Conservation (phyloP, 164 flowering plant genomes). For the Liriodendron chinense region DNA sequence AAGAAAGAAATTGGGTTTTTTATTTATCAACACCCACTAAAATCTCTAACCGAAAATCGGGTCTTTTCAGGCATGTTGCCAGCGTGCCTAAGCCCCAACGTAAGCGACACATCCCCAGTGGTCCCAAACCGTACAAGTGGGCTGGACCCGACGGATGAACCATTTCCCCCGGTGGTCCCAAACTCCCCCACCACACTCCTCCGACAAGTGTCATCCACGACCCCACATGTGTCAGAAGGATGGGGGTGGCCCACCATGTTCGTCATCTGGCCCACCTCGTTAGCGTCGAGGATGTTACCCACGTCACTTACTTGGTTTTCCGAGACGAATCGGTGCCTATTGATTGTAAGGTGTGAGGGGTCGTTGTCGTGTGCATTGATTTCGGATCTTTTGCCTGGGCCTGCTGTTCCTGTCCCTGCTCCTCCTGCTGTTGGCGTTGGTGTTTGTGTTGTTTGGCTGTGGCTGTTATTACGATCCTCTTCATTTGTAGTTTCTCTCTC, state of each 20-base stretch:
- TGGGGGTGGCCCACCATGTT: constrained; percentile 5
- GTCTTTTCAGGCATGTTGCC: constrained; percentile 67
- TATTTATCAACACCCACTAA: constrained; percentile 20
- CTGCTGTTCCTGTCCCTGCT: constrained; percentile 13
- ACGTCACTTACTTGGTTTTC: constrained; percentile 21
- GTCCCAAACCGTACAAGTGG: constrained; percentile 4
- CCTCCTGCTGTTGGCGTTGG: constrained; percentile 17
- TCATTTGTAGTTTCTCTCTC: not conserved
- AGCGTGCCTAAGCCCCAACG: constrained; percentile 76
- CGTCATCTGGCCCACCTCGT: not conserved
- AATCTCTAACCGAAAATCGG: constrained; percentile 38
- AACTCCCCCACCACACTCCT: not conserved
- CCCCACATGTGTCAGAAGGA: constrained; percentile 1
- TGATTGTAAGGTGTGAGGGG: constrained; percentile 35
- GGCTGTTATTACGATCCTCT: constrained; percentile 4
- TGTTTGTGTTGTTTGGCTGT: constrained; percentile 22
- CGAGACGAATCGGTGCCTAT: constrained; percentile 21
- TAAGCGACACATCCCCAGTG: constrained; percentile 76
- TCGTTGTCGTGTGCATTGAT: constrained; percentile 36
- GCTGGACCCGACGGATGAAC: constrained; percentile 37
- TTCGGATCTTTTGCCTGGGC: constrained; percentile 34
- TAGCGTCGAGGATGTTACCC: constrained; percentile 1
- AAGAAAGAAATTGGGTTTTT: constrained; percentile 1
- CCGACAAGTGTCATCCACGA: not conserved
- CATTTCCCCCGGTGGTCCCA: constrained; percentile 27